Evolutionary conservation across 1,284 basidiomycete species (phyloP).

Genomic region (Ganoderma sp.): DNA sequence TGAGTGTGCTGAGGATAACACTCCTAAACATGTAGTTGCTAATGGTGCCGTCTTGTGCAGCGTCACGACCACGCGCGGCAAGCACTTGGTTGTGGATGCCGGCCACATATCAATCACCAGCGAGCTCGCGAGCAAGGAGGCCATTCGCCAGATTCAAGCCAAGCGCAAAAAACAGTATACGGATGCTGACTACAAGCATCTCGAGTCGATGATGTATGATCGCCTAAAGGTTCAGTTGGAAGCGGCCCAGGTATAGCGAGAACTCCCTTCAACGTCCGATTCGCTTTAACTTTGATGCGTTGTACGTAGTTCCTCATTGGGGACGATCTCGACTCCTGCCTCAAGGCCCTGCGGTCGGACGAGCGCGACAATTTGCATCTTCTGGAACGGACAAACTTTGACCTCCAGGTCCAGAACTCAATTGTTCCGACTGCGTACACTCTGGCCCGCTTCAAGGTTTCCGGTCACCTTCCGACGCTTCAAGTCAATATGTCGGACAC

Average conservation of each 20-base stretch:
- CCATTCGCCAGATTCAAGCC: constrained; percentile 80
- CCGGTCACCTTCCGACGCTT: constrained; percentile 88
- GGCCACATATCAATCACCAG: constrained; percentile 96
- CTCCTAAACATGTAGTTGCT: neutral
- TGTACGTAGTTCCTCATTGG: constrained; percentile 85
- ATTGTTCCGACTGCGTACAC: constrained; percentile 90
- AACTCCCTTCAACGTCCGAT: neutral
- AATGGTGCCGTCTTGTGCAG: constrained; percentile 44
- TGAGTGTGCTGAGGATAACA: constrained; percentile 43
- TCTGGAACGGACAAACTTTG: constrained; percentile 92
- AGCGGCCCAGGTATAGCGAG: constrained; percentile 78
- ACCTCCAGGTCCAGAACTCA: constrained; percentile 91
- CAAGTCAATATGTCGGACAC: constrained; percentile 94
- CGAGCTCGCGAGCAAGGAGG: constrained; percentile 85
- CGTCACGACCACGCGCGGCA: constrained; percentile 79
- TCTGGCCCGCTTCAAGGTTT: constrained; percentile 90
- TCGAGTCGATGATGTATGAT: constrained; percentile 98
- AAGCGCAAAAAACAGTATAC: constrained; percentile 90
- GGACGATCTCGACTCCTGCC: constrained; percentile 82
- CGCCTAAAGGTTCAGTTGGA: constrained; percentile 86
- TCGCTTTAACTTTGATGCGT: neutral
- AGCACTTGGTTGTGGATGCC: constrained; percentile 93
- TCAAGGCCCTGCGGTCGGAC: constrained; percentile 72
- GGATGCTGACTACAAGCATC: constrained; percentile 86
- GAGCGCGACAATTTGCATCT: constrained; percentile 78